These are phyloP conservation scores for Backusella tarrabulga DNA, from an alignment of 192 early-diverging fungal genomes.

Conservation along the genomic window DNA sequence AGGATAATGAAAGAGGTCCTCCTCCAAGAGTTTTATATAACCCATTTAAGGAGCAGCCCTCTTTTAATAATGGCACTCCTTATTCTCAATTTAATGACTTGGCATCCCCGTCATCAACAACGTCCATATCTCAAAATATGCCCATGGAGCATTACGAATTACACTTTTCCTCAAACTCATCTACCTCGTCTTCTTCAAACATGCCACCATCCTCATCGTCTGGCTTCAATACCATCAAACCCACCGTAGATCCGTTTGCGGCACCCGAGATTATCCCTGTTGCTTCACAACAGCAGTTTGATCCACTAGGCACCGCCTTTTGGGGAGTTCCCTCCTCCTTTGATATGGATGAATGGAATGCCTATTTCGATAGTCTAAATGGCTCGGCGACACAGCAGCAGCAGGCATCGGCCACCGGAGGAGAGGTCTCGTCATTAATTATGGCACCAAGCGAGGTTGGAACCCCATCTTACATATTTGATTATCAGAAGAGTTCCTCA, in stretches of 20 bases:
- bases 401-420: neutral
- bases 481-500: neutral
- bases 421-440: neutral
- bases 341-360: slow-evolving; percentile 33
- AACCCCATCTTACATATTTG: neutral
- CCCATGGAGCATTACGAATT: neutral
- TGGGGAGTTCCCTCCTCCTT: slow-evolving; percentile 21
- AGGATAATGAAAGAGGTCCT: neutral
- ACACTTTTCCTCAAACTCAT: neutral
- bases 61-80: neutral
- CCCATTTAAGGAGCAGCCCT: neutral
- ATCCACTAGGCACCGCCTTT: slow-evolving; percentile 20
- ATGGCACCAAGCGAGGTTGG: neutral
- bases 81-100: neutral
- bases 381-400: neutral
- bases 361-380: slow-evolving; percentile 13
- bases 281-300: neutral
- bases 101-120: neutral
- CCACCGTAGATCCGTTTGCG: slow-evolving; percentile 34
- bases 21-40: neutral
- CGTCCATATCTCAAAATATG: neutral
- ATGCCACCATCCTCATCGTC: neutral
- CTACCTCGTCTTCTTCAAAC: neutral
- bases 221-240: neutral
- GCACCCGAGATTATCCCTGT: slow-evolving; percentile 27